Evolutionary conservation across 257 asterid species (phyloP), one percentile per base, ranked within the genome.

Genomic region (Solanum virginianum): DNA sequence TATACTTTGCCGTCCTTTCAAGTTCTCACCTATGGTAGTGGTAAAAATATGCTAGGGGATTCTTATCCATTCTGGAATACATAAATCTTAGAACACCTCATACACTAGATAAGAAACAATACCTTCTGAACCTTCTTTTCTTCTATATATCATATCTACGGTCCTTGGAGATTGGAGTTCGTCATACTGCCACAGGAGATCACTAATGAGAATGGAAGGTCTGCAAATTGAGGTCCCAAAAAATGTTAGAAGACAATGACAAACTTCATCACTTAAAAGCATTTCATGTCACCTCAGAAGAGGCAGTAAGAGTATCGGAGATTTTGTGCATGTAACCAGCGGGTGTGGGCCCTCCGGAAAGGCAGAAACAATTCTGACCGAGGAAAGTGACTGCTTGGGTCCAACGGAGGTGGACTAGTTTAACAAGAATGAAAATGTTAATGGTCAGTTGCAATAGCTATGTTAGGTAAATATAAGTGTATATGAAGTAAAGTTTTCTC

Each of bases 161-260:
- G 47, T 82, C 80, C 65, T 85, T 13, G 98, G 92, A 83, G 92
- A 86, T 72, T 88, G 89, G 85, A 85, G 79, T 51, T 89, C 98
- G 88, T 90, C 95, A 85, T 85, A 88, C 88, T 92, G 93, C 91
- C 91, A 89, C 82, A 95, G 84, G 83, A 94, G 89, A 90, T 96
- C 99, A 79, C 93, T 91, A 77, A 96, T 95, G 75, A 96, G 98
- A 90, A 94, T 89, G 83, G 93, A 85, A 82, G 99, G 98, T 88
- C 98, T 94, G 96, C 91, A 90, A 88, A 45, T 88, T 66, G 80
- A 75, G 72, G 80, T 53, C 81, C 88, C 79, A 14, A 62, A 66
- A 32, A 32, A 80, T 56, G 85, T 86, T 77, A 84, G 80, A 65
- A 59, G 51, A 47, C 51, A 17, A 83, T 22, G 65, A 83, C 39